Base-by-base conservation (phyloP, 352 stramenopile species). In the Pythium sukuiense region DNA sequence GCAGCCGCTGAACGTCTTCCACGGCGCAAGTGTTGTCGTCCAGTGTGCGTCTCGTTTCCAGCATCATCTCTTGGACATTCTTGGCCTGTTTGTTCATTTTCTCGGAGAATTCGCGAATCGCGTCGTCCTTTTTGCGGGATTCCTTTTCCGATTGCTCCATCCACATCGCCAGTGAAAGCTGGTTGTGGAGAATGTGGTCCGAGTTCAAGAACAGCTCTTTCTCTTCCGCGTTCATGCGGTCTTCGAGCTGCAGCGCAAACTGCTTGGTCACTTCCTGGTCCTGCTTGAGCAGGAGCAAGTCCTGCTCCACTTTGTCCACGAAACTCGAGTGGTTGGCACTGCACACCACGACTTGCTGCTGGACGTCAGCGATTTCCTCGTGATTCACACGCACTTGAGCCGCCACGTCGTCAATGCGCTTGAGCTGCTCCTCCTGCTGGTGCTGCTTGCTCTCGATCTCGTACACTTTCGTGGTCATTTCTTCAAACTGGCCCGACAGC, bases 41-140 rank as follows among this genome's bases (percentile, higher is more conserved):
- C 24, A 95, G 77, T 37, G 83, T 92, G 37, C 83, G 84, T 1
- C 86, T 71, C 18, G 86, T 89, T 63, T 95, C 86, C 6, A 92
- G 76, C 79, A 95, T 95, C 84, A 95, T 93, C 41, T 93, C 83
- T 37, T 93, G 83, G 5, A 95, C 85, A 53, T 92, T 92, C 43
- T 79, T 80, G 33, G 83, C 82, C 67, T 95, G 86, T 46, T 89
- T 90, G 50, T 77, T 72, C 81, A 95, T 90, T 58, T 91, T 92
- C 29, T 95, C 86, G 16, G 74, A 88, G 59, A 81, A 89, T 37
- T 95, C 86, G 9, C 82, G 81, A n/a, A 95, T 71, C 43, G 85
- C 84, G 2, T 92, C 84, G 48, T 93, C 84, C 57, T 91, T 89
- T 5, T 76, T 75, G 7, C 67, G 70, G 33, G 86, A 90, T 16